A percentile compares a stretch with the other conserved stretches of the same genome.
Evolutionary conservation across 257 asterid genomes (phyloP).

Genomic region (Prunella vulgaris): DNA sequence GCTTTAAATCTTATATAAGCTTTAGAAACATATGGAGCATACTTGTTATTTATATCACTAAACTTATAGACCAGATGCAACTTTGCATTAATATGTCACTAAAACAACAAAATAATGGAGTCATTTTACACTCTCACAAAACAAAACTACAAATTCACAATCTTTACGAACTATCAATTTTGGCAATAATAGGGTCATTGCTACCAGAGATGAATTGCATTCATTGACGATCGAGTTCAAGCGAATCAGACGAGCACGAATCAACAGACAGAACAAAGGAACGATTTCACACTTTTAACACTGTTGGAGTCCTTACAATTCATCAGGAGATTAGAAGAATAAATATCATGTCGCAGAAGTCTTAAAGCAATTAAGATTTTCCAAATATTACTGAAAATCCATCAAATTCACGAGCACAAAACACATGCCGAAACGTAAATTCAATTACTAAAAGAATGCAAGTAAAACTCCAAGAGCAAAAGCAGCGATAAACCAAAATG

Average conservation of each 20-base stretch:
- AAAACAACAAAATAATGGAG: not conserved
- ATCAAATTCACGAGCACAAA: not conserved
- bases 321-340: not conserved
- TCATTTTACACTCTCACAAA: not conserved
- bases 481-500: not conserved
- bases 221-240: not conserved
- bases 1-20: not conserved
- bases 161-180: not conserved
- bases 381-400: conserved; percentile 1
- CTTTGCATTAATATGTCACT: not conserved
- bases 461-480: not conserved
- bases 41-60: not conserved
- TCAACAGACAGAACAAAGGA: not conserved
- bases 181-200: not conserved
- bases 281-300: not conserved
- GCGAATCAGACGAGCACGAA: not conserved
- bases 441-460: not conserved
- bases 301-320: not conserved
- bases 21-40: not conserved
- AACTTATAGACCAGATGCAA: not conserved
- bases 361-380: not conserved
- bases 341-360: conserved; percentile 11
- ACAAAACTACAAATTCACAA: not conserved
- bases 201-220: not conserved
- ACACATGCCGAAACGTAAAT: not conserved